phyloP scores from a whole-genome alignment of 306 rosid species.

The Trifolium dubium region DNA sequence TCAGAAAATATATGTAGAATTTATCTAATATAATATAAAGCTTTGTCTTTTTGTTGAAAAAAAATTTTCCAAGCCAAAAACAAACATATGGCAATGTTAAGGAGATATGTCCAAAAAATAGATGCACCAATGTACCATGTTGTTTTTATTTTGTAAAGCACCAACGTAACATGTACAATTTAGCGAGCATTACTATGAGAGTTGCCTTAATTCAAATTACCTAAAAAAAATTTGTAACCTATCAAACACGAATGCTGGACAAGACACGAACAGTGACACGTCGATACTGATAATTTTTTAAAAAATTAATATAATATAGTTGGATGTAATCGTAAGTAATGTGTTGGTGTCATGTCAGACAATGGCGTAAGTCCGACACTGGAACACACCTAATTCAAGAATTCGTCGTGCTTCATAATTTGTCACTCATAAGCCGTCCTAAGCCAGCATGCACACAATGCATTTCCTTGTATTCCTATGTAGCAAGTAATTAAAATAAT shows the following conservation, averaged over 20 bases:
- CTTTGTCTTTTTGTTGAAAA: background rate
- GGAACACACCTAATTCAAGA: no score
- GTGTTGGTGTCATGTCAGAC: no score
- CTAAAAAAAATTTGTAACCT: background rate
- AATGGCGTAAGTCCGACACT: no score
- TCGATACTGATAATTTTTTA: no score
- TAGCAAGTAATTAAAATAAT: background rate
- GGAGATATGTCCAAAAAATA: slow-evolving; percentile 1
- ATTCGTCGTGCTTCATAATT: no score
- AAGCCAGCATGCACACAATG: slow-evolving; percentile 10
- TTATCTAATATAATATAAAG: background rate
- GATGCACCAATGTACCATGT: background rate
- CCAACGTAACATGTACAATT: background rate
- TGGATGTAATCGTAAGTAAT: no score
- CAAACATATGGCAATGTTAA: background rate
- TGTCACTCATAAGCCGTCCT: slow-evolving; percentile 24
- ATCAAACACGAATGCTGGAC: no score
- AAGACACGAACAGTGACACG: no score
- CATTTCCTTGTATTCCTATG: slow-evolving; percentile 1
- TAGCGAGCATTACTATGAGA: background rate
- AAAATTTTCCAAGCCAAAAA: background rate
- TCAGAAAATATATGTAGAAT: no score
- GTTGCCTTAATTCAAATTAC: background rate
- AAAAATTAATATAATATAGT: no score
- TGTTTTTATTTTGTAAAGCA: background rate